Conservation (phyloP, 2,329 filamentous ascomycete genomes). For the Pyrenochaeta sp. region DNA sequence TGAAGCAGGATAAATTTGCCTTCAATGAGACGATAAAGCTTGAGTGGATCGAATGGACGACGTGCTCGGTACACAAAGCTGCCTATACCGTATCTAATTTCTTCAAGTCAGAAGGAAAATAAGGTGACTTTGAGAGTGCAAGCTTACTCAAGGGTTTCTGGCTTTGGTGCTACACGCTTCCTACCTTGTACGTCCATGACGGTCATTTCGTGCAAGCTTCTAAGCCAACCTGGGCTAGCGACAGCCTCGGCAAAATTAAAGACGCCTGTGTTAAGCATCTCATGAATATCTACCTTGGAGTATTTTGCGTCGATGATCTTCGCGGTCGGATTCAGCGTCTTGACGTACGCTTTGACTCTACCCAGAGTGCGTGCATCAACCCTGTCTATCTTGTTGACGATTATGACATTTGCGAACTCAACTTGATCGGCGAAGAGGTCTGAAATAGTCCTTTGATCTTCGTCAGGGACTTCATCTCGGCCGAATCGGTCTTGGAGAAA, state of each 20-base stretch:
- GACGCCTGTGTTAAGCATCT: conserved; percentile 71
- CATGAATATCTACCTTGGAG: conserved; percentile 66
- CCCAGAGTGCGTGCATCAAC: conserved; percentile 58
- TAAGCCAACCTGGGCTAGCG: conserved; percentile 73
- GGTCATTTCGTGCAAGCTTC: conserved; percentile 74
- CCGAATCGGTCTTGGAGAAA: conserved; percentile 70
- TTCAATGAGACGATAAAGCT: conserved; percentile 52
- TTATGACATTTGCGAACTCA: conserved; percentile 77
- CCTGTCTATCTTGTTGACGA: conserved; percentile 75
- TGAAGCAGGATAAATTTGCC: conserved; percentile 56
- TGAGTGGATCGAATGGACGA: conserved; percentile 52
- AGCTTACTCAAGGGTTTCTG: conserved; percentile 72
- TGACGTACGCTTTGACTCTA: conserved; percentile 63
- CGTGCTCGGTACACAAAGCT: conserved; percentile 74
- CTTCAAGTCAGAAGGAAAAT: background rate
- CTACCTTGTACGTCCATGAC: conserved; percentile 64
- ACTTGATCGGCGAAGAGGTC: conserved; percentile 81
- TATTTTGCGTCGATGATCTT: conserved; percentile 70
- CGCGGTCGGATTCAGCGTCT: conserved; percentile 71
- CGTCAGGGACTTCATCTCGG: conserved; percentile 63
- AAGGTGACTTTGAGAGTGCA: background rate
- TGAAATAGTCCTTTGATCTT: conserved; percentile 77
- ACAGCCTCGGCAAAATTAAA: conserved; percentile 73
- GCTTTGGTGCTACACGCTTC: conserved; percentile 69
- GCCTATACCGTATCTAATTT: conserved; percentile 68